A percentile compares a stretch with the other conserved stretches of the same genome.
These are phyloP conservation scores for Aechmea fasciata DNA, from an alignment of 176 grass and related monocot species.

Conservation along the genomic window DNA sequence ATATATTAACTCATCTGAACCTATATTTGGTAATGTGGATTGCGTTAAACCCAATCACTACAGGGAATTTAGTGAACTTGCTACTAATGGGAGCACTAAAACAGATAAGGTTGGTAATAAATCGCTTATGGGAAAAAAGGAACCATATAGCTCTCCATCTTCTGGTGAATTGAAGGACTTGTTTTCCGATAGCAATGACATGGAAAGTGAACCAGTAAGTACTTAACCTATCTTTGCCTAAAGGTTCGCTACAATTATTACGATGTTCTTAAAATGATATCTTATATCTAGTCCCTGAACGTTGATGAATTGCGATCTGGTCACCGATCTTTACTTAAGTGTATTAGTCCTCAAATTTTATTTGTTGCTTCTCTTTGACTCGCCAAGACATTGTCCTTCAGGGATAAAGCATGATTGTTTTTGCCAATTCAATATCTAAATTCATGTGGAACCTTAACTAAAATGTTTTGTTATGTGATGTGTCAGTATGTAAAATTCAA, in stretches of 20 bases:
- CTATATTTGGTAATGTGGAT: slow-evolving; percentile 18
- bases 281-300: too few relatives aligned
- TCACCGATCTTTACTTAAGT: too few relatives aligned
- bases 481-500: background rate
- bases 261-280: too few relatives aligned
- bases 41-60: slow-evolving; percentile 10
- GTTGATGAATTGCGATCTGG: too few relatives aligned
- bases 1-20: slow-evolving; percentile 23
- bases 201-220: slow-evolving; percentile 46
- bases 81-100: slow-evolving; percentile 20
- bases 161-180: slow-evolving; percentile 43
- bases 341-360: too few relatives aligned
- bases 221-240: background rate
- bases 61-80: slow-evolving; percentile 1
- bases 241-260: background rate
- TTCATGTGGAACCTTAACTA: background rate
- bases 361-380: background rate
- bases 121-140: slow-evolving; percentile 28
- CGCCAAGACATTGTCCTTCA: background rate
- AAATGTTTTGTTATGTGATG: background rate
- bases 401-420: background rate
- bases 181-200: slow-evolving; percentile 67
- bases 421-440: background rate
- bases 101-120: slow-evolving; percentile 16
- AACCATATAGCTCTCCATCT: slow-evolving; percentile 42